These are phyloP conservation scores for Aspergillus puulaauensis DNA, from an alignment of 2,329 filamentous ascomycete species.

Conservation along the genomic window DNA sequence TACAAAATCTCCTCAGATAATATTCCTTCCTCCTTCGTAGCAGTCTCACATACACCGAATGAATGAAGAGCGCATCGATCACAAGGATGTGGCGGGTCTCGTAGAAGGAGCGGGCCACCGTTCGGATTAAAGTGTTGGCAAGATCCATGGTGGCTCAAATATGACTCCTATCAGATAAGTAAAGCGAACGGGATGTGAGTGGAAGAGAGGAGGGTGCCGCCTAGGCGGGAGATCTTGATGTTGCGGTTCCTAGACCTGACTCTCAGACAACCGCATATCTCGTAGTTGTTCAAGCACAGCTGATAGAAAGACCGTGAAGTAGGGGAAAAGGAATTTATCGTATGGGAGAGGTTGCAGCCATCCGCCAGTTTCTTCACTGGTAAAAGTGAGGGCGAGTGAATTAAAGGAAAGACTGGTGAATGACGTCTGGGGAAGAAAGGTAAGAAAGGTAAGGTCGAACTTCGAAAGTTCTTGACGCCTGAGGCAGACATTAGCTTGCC, in stretches of 20 bases:
- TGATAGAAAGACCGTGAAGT: background rate
- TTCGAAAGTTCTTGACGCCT: background rate
- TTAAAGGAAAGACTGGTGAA: background rate
- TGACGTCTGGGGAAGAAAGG: background rate
- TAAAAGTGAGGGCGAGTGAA: background rate
- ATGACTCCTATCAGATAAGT: background rate
- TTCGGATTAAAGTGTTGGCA: slow-evolving; percentile 78
- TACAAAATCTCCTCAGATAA: background rate
- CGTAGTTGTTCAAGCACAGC: background rate
- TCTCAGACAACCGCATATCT: slow-evolving; percentile 1
- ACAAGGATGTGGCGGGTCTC: slow-evolving; percentile 79
- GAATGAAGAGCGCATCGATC: slow-evolving; percentile 74
- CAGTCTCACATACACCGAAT: slow-evolving; percentile 59
- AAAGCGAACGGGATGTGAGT: background rate
- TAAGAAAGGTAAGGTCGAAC: background rate
- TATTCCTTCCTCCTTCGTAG: background rate
- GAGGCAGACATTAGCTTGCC: background rate
- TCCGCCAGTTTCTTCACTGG: background rate
- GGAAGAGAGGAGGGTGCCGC: background rate
- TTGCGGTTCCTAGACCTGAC: background rate
- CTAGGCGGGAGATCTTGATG: background rate
- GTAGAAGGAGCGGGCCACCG: slow-evolving; percentile 82
- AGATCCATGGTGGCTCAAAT: slow-evolving; percentile 54
- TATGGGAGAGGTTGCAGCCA: background rate
- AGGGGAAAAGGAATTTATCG: background rate